Evolutionary conservation across 2,329 filamentous ascomycete species (phyloP).

Genomic region (Endoconidiophora polonica): DNA sequence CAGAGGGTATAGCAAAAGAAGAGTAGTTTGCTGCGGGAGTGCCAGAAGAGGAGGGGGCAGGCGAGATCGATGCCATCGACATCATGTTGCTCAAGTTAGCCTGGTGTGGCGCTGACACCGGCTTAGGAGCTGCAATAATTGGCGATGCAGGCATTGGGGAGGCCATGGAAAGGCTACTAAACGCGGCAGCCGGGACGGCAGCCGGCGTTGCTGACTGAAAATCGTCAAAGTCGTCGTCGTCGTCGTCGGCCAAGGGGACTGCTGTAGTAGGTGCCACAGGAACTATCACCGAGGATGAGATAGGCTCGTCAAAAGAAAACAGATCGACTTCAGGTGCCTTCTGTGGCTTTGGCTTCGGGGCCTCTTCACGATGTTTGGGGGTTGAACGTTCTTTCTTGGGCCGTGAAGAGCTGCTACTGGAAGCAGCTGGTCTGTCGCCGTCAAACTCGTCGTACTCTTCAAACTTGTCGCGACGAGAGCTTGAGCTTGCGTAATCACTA

Average conservation of each 20-base stretch:
- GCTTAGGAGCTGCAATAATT: conserved; percentile 51
- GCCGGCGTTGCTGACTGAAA: conserved; percentile 74
- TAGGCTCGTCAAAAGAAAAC: conserved; percentile 75
- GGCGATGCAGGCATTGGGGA: conserved; percentile 35
- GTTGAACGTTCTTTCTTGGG: conserved; percentile 17
- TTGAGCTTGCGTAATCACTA: conserved; percentile 52
- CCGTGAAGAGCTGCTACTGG: conserved; percentile 23
- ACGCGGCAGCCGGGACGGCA: conserved; percentile 21
- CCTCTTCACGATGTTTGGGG: conserved; percentile 35
- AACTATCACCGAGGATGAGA: conserved; percentile 26
- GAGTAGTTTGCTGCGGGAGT: conserved; percentile 47
- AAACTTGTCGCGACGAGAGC: conserved; percentile 53
- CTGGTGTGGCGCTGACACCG: conserved; percentile 67
- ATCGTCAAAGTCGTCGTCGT: conserved; percentile 94
- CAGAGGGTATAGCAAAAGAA: conserved; percentile 36
- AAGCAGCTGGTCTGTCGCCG: conserved; percentile 43
- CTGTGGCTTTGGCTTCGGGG: conserved; percentile 41
- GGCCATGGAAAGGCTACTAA: conserved; percentile 26
- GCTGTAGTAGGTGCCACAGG: conserved; percentile 15
- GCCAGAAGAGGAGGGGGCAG: conserved; percentile 41
- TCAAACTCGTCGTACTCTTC: conserved; percentile 97
- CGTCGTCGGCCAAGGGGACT: conserved; percentile 25
- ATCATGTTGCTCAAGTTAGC: conserved; percentile 67
- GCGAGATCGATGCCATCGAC: conserved; percentile 65
- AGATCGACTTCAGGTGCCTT: conserved; percentile 84